Base-by-base conservation (phyloP, 2,329 filamentous ascomycete genomes). In the Aureobasidium sp. region DNA sequence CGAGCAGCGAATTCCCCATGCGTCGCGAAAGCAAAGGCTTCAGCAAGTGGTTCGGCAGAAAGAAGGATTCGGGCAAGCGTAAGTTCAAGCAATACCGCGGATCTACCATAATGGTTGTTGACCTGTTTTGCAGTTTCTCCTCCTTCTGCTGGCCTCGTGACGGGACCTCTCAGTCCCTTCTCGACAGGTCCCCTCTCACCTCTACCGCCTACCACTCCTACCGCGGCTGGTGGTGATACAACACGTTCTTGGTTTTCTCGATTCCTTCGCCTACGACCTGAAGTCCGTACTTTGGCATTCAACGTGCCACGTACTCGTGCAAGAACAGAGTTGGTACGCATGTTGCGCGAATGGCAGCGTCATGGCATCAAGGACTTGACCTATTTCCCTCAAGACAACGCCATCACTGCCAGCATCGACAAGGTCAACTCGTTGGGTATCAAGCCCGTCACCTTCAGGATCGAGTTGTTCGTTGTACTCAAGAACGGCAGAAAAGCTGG, bases 251-350 rank as follows among this genome's bases (percentile, higher is more conserved):
- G 91, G 90, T 79, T 97, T 50, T 85, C 88, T 25, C 86, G 88
- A 14, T 81, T 97, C 40, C 88, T 97, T 72, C 83, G 89, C 53
- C 85, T 96, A 64, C 95, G 93, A 66, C 91, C 91, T 1, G 87
- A 85, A 0, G 84, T 76, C 14, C 81, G 81, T 58, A 78, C 87
- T 24, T 70, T 96, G 14, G 93, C 89, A 66, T 84, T 96, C 66
- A 78, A 77, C 3, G 77, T 89, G 21, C 81, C 85, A 4, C 85
- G 85, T 61, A 77, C 78, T n/a, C 80, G 83, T 56, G 86, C 85
- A 38, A 82, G 89, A 38, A 85, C 87, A 63, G 90, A 95, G 63
- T 76, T 95, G 17, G 79, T 84, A 21, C 79, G 80, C 45, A 73
- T 94, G 24, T 76, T 96, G 42, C 82, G 82, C 34, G 85, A 90